Evolutionary conservation across 1,139 yeast species (phyloP).

Genomic region (Pichia sp.): DNA sequence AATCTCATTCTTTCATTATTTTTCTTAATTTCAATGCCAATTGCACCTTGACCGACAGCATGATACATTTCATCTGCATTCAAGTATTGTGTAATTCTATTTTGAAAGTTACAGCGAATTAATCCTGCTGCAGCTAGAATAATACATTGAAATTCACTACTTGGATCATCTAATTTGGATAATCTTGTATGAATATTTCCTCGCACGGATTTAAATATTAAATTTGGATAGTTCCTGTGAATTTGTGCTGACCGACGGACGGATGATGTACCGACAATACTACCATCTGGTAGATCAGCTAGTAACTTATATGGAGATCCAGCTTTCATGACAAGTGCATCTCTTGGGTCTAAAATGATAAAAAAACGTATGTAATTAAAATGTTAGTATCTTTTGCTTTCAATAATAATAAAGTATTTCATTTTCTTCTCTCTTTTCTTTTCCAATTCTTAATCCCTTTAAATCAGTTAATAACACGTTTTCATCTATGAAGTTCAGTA

Average conservation of each 20-base stretch:
- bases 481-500: constrained; percentile 41
- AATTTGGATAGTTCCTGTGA: constrained; percentile 50
- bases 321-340: constrained; percentile 77
- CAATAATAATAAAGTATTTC: neutral
- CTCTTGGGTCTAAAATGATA: constrained; percentile 63
- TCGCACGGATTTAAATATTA: constrained; percentile 70
- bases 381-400: constrained; percentile 12
- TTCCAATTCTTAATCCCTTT: neutral
- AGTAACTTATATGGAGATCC: constrained; percentile 59
- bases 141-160: constrained; percentile 65
- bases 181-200: constrained; percentile 86
- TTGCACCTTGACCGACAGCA: constrained; percentile 97
- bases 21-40: constrained; percentile 82
- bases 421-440: neutral
- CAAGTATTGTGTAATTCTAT: constrained; percentile 62
- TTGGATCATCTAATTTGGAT: constrained; percentile 64
- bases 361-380: neutral
- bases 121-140: constrained; percentile 92
- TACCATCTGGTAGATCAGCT: constrained; percentile 72
- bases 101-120: constrained; percentile 59
- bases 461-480: constrained; percentile 17
- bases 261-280: constrained; percentile 90
- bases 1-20: constrained; percentile 53
- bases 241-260: constrained; percentile 84
- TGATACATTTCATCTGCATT: constrained; percentile 85